Evolutionary conservation across 495 filamentous ascomycete genomes (phyloP).

Genomic region (Penicillium salamii): DNA sequence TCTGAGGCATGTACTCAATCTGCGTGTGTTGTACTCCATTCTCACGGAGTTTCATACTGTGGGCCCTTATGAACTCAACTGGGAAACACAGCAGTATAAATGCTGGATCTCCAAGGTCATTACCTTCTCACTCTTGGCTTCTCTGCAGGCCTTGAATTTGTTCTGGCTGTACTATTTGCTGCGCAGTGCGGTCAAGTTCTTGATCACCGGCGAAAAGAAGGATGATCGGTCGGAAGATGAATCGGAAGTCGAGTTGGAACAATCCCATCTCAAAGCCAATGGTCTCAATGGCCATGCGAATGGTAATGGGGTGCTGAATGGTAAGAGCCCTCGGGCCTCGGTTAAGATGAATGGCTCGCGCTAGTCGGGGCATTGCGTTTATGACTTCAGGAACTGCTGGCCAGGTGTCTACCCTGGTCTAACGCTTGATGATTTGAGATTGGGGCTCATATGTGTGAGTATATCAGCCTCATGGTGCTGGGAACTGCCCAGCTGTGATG

Average conservation of each 20-base stretch:
- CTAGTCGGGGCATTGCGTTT: too few relatives aligned
- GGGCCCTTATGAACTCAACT: constrained; percentile 76
- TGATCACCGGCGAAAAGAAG: constrained; percentile 23
- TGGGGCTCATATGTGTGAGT: too few relatives aligned
- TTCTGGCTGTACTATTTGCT: constrained; percentile 77
- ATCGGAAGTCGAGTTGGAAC: constrained; percentile 16
- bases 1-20: constrained; percentile 82
- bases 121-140: constrained; percentile 60
- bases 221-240: constrained; percentile 22
- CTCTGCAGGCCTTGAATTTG: constrained; percentile 68
- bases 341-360: background rate
- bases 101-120: constrained; percentile 64
- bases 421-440: too few relatives aligned
- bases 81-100: constrained; percentile 74
- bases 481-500: too few relatives aligned
- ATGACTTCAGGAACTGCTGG: too few relatives aligned
- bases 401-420: too few relatives aligned
- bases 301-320: background rate
- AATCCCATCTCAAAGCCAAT: background rate
- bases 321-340: background rate
- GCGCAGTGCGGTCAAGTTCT: constrained; percentile 31
- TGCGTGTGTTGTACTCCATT: constrained; percentile 71
- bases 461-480: too few relatives aligned
- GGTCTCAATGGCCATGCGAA: background rate
- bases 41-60: constrained; percentile 78